Percentiles rank a stretch among this genome's conserved stretches.
Conservation (phyloP, 176 grass and related monocot species). For the sorghum (Sorghum bicolor) region Sorghum_bicolor_NCBIv3 NC_012872.2:6996501-6997000, state of each 20-base stretch:
- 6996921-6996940: neutral
- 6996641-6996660: neutral
- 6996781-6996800: neutral
- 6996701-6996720: neutral
- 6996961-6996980: neutral
- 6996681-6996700: neutral
- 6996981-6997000: neutral
- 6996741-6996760: neutral
- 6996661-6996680: neutral
- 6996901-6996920: neutral
- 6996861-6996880: neutral
- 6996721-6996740: neutral
- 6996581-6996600: neutral
- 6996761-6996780: neutral
- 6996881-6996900: neutral
- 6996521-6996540: neutral
- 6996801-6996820: neutral
- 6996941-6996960: neutral
- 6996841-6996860: neutral
- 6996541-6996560: neutral
- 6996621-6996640: neutral
- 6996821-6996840: neutral
- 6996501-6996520: no score
- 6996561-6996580: neutral
- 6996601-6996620: neutral